Evolutionary conservation across 2,329 filamentous ascomycete genomes (phyloP).

Genomic region (Neopestalotiopsis sp.): DNA sequence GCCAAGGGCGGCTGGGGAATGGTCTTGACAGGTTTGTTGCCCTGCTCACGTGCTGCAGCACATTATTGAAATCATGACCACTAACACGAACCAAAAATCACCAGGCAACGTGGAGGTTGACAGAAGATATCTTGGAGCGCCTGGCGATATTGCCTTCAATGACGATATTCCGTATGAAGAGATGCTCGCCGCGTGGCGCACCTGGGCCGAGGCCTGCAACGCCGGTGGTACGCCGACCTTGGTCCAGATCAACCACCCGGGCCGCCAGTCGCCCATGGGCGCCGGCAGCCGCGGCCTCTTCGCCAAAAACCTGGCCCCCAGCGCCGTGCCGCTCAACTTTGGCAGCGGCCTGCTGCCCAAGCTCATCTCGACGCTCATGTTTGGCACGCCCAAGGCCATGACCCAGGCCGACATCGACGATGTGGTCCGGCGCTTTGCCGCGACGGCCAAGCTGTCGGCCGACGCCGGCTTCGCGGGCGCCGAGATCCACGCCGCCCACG

Average conservation of each 20-base stretch:
- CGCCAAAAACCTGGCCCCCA: slow-evolving; percentile 48
- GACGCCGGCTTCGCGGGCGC: slow-evolving; percentile 52
- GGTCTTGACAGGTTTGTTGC: slow-evolving; percentile 48
- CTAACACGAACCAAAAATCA: too few relatives aligned
- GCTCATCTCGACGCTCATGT: slow-evolving; percentile 41
- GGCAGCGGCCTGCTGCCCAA: slow-evolving; percentile 43
- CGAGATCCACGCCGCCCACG: slow-evolving; percentile 56
- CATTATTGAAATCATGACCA: neutral
- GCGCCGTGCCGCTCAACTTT: slow-evolving; percentile 47
- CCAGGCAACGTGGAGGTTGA: slow-evolving; percentile 37
- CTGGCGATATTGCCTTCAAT: slow-evolving; percentile 42
- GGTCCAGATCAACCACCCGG: slow-evolving; percentile 54
- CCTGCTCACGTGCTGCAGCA: neutral
- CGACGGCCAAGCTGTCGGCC: slow-evolving; percentile 53
- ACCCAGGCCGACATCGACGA: slow-evolving; percentile 56
- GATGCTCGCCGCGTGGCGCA: slow-evolving; percentile 43
- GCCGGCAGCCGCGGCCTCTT: slow-evolving; percentile 43
- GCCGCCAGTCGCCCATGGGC: slow-evolving; percentile 48
- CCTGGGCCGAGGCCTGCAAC: slow-evolving; percentile 40
- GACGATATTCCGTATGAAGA: slow-evolving; percentile 32
- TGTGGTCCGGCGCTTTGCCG: slow-evolving; percentile 58
- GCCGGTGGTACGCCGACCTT: slow-evolving; percentile 43
- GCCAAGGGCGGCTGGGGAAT: slow-evolving; percentile 58
- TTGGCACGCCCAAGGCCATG: slow-evolving; percentile 64
- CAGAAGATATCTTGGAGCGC: slow-evolving; percentile 40